Evolutionary conservation across 108 stramenopile genomes (phyloP).

Genomic region (Epipyxis sp.): DNA sequence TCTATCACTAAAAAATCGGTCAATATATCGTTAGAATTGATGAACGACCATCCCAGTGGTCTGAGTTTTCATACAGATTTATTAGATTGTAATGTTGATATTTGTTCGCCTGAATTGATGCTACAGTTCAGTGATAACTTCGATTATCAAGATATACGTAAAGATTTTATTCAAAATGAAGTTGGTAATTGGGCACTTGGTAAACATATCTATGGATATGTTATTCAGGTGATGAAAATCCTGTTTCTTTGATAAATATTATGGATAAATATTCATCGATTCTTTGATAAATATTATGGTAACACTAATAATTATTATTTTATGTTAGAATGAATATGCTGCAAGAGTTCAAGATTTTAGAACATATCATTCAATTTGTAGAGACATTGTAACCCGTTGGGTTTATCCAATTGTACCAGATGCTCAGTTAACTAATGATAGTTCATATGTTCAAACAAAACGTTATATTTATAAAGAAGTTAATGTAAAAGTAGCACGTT

Average conservation of each 20-base stretch:
- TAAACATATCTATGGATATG: slow-evolving; percentile 76
- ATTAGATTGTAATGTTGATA: slow-evolving; percentile 86
- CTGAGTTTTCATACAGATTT: slow-evolving; percentile 71
- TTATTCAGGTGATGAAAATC: slow-evolving; percentile 60
- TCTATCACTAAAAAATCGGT: not conserved
- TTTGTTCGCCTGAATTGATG: slow-evolving; percentile 94
- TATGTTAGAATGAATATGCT: slow-evolving; percentile 32
- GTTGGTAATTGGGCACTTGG: slow-evolving; percentile 92
- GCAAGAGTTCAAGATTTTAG: slow-evolving; percentile 24
- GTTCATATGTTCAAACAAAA: slow-evolving; percentile 1
- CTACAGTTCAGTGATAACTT: slow-evolving; percentile 91
- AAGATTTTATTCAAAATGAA: slow-evolving; percentile 80
- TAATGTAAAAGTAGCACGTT: slow-evolving; percentile 13
- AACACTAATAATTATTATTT: too few relatives aligned
- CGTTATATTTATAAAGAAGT: slow-evolving; percentile 3
- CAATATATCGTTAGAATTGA: not conserved
- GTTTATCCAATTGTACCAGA: slow-evolving; percentile 27
- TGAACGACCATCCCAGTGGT: not conserved
- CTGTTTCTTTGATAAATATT: too few relatives aligned
- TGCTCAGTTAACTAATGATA: slow-evolving; percentile 17
- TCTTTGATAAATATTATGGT: too few relatives aligned
- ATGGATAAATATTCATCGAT: too few relatives aligned
- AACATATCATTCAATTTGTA: slow-evolving; percentile 12
- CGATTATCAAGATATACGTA: slow-evolving; percentile 81
- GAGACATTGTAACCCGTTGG: slow-evolving; percentile 29